Conservation (phyloP, 2,329 filamentous ascomycete genomes). For the Mariannaea sp. region DNA sequence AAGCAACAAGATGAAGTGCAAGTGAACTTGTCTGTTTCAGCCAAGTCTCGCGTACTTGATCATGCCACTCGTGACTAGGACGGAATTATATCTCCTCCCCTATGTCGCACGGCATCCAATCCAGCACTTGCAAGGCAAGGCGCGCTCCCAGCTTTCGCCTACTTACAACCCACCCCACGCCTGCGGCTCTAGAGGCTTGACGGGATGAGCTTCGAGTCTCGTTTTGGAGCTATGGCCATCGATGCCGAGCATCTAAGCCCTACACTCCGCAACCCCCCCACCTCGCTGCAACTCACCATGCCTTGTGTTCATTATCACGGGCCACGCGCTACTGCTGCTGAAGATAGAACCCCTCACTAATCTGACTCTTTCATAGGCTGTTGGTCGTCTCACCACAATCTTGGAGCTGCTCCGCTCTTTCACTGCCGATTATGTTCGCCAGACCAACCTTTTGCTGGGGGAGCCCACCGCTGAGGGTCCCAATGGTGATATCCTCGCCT, state of each 20-base stretch:
- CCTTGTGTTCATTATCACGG: slow-evolving; percentile 7
- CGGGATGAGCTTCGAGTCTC: not conserved
- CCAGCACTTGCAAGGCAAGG: slow-evolving; percentile 7
- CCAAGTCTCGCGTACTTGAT: not conserved
- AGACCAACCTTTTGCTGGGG: slow-evolving; percentile 82
- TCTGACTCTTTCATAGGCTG: slow-evolving; percentile 43
- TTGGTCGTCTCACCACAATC: slow-evolving; percentile 72
- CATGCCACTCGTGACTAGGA: not conserved
- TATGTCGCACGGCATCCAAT: not conserved
- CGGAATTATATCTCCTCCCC: not conserved
- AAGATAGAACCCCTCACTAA: slow-evolving; percentile 41
- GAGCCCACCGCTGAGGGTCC: slow-evolving; percentile 59
- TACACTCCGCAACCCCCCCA: slow-evolving; percentile 17
- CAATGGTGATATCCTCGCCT: slow-evolving; percentile 51
- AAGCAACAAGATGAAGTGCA: not conserved
- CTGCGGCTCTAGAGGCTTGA: slow-evolving; percentile 6
- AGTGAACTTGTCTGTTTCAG: not conserved
- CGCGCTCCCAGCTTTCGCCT: slow-evolving; percentile 22
- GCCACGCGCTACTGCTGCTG: not conserved
- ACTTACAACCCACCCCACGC: slow-evolving; percentile 23
- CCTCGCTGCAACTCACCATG: not conserved
- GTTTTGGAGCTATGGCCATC: slow-evolving; percentile 31
- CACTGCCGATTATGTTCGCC: slow-evolving; percentile 82
- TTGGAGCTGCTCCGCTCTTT: slow-evolving; percentile 80
- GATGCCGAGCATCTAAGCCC: slow-evolving; percentile 14